Percentiles rank a stretch among this genome's conserved stretches.
phyloP scores from a whole-genome alignment of 257 asterid species.

The Osmanthus fragrans region DNA sequence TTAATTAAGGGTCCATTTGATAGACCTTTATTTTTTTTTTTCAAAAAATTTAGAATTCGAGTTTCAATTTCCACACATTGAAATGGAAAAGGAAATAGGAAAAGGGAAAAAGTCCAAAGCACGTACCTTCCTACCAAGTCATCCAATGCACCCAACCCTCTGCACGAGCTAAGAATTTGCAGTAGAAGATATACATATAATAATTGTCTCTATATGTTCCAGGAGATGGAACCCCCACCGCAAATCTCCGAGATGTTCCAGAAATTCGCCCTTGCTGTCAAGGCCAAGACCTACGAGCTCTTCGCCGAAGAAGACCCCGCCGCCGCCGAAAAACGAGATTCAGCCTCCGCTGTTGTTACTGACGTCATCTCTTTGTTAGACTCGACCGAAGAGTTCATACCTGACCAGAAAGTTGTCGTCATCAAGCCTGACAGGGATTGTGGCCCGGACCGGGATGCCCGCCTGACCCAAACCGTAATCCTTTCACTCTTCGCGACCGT shows the following conservation, averaged over 20 bases:
- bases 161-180: neutral
- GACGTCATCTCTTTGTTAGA: constrained; percentile 66
- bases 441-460: constrained; percentile 19
- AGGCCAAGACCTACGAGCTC: constrained; percentile 62
- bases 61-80: too few species aligned
- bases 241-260: constrained; percentile 89
- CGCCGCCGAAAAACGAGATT: constrained; percentile 8
- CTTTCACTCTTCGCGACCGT: constrained; percentile 68
- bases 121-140: constrained; percentile 77
- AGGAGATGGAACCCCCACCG: constrained; percentile 65
- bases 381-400: constrained; percentile 82
- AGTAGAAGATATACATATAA: too few species aligned
- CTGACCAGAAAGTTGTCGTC: constrained; percentile 87
- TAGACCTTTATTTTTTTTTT: too few species aligned
- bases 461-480: constrained; percentile 46
- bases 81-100: too few species aligned
- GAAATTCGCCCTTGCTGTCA: constrained; percentile 83
- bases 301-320: constrained; percentile 44
- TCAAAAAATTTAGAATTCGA: too few species aligned
- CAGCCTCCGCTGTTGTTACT: constrained; percentile 27
- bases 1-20: too few species aligned
- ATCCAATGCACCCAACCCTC: constrained; percentile 49
- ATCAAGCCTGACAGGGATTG: constrained; percentile 66
- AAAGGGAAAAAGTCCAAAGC: neutral
- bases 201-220: constrained; percentile 24